These are phyloP conservation scores for Tuber aestivum DNA, from an alignment of 495 filamentous ascomycete genomes.

Conservation along the genomic window DNA sequence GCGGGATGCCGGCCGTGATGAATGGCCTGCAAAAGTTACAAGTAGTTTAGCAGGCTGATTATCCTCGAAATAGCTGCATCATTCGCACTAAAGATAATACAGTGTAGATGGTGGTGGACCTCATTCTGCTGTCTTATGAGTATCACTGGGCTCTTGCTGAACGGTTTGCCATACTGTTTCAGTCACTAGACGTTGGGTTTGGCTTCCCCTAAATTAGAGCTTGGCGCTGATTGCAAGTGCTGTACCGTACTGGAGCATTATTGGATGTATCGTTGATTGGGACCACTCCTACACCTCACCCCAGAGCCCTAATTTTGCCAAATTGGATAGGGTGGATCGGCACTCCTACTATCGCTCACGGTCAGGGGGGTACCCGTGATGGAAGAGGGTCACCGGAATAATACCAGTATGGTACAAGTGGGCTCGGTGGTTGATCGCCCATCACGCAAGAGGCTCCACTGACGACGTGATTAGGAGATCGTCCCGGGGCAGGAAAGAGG, in stretches of 20 bases:
- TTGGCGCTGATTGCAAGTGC: not conserved
- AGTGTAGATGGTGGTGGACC: not conserved
- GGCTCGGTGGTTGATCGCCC: not conserved
- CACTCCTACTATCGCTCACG: too few species aligned
- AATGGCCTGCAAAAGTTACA: not conserved
- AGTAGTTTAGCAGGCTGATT: not conserved
- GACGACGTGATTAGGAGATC: not conserved
- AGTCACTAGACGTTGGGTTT: not conserved
- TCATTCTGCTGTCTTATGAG: not conserved
- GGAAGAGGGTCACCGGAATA: not conserved
- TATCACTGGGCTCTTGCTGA: not conserved
- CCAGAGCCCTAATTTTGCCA: not conserved
- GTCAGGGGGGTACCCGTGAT: not conserved
- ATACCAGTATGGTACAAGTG: not conserved
- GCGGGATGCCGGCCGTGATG: not conserved
- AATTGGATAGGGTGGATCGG: not conserved
- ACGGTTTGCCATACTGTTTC: too few species aligned
- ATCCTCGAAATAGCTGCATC: not conserved
- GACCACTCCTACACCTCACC: not conserved
- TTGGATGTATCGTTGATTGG: not conserved
- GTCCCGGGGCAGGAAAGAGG: not conserved
- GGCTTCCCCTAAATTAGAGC: not conserved
- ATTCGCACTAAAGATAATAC: not conserved
- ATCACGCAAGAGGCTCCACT: not conserved
- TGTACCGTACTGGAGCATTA: not conserved